Evolutionary conservation across 306 rosid genomes (phyloP).

Genomic region (Dicorynia guianensis): DNA sequence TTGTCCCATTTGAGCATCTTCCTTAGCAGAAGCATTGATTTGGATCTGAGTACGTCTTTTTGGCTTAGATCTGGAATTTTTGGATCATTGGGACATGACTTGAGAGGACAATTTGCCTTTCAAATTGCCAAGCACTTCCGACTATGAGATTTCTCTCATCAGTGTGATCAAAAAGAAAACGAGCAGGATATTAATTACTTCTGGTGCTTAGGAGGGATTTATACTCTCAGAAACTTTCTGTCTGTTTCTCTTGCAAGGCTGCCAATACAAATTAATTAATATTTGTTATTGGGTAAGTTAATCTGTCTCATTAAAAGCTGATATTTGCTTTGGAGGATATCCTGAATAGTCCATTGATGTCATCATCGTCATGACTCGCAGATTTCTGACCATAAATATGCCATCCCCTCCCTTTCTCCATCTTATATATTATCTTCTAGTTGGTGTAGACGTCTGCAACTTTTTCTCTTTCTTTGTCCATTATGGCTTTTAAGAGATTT

Average conservation of each 20-base stretch:
- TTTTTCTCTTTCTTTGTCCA: conserved; percentile 40
- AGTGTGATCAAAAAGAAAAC: too few relatives aligned
- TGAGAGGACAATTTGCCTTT: conserved; percentile 39
- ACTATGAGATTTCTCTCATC: too few relatives aligned
- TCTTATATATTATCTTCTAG: conserved; percentile 33
- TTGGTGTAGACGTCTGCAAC: conserved; percentile 23
- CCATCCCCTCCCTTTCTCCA: conserved; percentile 36
- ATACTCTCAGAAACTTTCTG: too few relatives aligned
- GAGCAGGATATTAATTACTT: too few relatives aligned
- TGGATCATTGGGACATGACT: conserved; percentile 37
- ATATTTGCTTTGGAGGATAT: conserved; percentile 2
- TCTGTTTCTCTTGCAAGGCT: too few relatives aligned
- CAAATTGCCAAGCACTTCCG: not conserved
- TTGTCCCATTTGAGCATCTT: conserved; percentile 48
- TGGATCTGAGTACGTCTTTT: conserved; percentile 44
- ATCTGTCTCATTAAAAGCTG: conserved; percentile 29
- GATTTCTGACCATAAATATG: conserved; percentile 41
- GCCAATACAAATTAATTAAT: too few relatives aligned
- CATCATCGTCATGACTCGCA: conserved; percentile 30
- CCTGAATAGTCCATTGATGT: conserved; percentile 15
- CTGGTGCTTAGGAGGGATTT: too few relatives aligned
- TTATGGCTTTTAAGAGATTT: conserved; percentile 36
- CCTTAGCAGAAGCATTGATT: conserved; percentile 10
- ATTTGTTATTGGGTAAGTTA: not conserved
- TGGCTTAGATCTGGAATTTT: conserved; percentile 41